Evolutionary conservation across 1,284 basidiomycete species (phyloP).

Genomic region (Coriolopsis trogii): DNA sequence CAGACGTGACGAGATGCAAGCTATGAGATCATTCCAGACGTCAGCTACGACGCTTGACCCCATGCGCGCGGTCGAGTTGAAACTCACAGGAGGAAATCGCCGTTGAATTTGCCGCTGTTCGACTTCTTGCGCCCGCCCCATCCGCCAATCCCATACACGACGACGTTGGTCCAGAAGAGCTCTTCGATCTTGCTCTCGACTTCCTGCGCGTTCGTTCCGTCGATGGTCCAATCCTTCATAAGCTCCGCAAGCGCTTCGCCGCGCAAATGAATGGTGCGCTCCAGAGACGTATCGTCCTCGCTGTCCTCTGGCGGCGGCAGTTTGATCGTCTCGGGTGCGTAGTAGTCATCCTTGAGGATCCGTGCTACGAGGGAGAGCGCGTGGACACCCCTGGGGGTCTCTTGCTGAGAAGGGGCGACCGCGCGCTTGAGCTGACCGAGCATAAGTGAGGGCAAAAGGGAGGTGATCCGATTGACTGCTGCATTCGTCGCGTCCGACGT

Average conservation of each 20-base stretch:
- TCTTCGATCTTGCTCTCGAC: conserved; percentile 47
- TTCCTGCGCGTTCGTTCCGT: conserved; percentile 35
- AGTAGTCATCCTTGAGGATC: conserved; percentile 39
- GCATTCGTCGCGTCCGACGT: neutral
- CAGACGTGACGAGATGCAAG: conserved; percentile 51
- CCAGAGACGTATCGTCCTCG: conserved; percentile 24
- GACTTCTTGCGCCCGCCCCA: conserved; percentile 23
- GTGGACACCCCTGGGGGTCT: conserved; percentile 27
- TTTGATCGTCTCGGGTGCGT: conserved; percentile 42
- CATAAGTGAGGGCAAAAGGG: conserved; percentile 9
- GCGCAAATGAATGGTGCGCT: conserved; percentile 26
- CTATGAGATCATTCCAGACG: conserved; percentile 20
- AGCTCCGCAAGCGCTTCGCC: conserved; percentile 45
- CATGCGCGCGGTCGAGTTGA: neutral
- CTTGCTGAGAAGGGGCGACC: conserved; percentile 22
- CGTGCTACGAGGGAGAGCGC: conserved; percentile 42
- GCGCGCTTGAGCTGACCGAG: conserved; percentile 5
- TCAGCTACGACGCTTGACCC: neutral
- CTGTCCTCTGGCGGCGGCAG: conserved; percentile 36
- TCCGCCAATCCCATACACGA: conserved; percentile 46
- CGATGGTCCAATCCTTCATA: conserved; percentile 52
- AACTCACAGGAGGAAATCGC: conserved; percentile 40
- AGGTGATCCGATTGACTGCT: neutral
- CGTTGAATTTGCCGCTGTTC: conserved; percentile 34
- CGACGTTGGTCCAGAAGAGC: conserved; percentile 39